Conservation (phyloP, 1,139 yeast species). For the Yamadazyma buinensis region DNA sequence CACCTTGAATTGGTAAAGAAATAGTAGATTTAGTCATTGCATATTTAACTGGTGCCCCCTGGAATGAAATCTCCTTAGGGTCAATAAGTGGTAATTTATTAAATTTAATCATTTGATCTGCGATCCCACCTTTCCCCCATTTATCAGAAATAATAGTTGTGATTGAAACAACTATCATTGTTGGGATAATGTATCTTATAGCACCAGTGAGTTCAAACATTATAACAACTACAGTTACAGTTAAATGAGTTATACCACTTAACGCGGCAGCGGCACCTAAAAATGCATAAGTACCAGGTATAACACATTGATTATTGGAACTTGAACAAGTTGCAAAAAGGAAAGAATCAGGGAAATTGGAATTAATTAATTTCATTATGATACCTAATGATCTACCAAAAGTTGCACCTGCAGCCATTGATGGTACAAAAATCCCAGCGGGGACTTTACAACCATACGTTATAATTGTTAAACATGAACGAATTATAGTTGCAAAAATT, state of each 20-base stretch:
- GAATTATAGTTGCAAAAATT: conserved; percentile 64
- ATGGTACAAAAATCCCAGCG: conserved; percentile 94
- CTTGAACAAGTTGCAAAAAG: conserved; percentile 48
- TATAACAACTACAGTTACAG: conserved; percentile 89
- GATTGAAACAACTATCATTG: conserved; percentile 94
- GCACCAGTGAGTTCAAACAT: conserved; percentile 98
- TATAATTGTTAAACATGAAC: conserved; percentile 70
- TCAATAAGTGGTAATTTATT: conserved; percentile 89
- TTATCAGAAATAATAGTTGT: conserved; percentile 74
- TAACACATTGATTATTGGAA: conserved; percentile 49
- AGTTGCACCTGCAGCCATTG: conserved; percentile 95
- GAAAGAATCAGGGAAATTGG: conserved; percentile 33
- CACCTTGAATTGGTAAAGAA: conserved; percentile 39
- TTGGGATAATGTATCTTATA: conserved; percentile 80
- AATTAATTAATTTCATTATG: conserved; percentile 55
- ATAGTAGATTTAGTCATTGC: conserved; percentile 64
- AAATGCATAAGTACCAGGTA: conserved; percentile 92
- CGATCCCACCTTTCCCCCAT: conserved; percentile 76
- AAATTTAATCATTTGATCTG: conserved; percentile 88
- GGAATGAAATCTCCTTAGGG: conserved; percentile 49
- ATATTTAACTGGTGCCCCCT: conserved; percentile 52
- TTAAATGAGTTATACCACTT: conserved; percentile 88
- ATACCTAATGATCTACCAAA: conserved; percentile 86
- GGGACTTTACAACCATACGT: conserved; percentile 94
- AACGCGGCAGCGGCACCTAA: conserved; percentile 97